Evolutionary conservation across 257 asterid species (phyloP).

Genomic region (Solanum okadae): DNA sequence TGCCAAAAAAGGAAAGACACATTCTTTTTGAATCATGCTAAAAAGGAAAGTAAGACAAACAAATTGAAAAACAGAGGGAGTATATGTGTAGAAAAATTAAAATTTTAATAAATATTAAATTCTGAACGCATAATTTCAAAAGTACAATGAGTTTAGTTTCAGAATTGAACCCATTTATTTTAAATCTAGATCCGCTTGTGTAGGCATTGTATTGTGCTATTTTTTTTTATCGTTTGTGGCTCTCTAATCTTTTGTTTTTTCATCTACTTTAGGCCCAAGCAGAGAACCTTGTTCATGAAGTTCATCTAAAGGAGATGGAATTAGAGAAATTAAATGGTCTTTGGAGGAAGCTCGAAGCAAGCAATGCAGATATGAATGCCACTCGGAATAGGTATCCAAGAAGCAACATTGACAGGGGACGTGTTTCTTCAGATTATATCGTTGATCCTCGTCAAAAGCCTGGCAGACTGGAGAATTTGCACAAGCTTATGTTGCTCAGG

Average conservation of each 20-base stretch:
- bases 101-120: not conserved
- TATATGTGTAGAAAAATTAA: not conserved
- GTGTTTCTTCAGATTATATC: constrained; percentile 36
- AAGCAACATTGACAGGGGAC: constrained; percentile 38
- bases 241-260: not conserved
- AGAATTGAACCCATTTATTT: not conserved
- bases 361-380: constrained; percentile 32
- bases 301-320: constrained; percentile 64
- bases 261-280: constrained; percentile 63
- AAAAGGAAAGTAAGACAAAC: not conserved
- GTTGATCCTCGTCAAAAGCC: constrained; percentile 50
- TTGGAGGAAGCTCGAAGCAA: constrained; percentile 45
- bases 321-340: constrained; percentile 63
- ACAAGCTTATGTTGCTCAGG: constrained; percentile 75
- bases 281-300: constrained; percentile 60
- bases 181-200: not conserved
- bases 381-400: constrained; percentile 67
- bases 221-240: not conserved
- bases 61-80: not conserved
- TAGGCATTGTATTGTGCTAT: not conserved
- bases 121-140: not conserved
- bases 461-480: constrained; percentile 57
- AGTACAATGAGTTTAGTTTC: not conserved
- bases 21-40: not conserved
- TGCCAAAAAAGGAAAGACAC: not conserved